phyloP scores from a whole-genome alignment of 1,284 basidiomycete genomes.

The Somion occarium region DNA sequence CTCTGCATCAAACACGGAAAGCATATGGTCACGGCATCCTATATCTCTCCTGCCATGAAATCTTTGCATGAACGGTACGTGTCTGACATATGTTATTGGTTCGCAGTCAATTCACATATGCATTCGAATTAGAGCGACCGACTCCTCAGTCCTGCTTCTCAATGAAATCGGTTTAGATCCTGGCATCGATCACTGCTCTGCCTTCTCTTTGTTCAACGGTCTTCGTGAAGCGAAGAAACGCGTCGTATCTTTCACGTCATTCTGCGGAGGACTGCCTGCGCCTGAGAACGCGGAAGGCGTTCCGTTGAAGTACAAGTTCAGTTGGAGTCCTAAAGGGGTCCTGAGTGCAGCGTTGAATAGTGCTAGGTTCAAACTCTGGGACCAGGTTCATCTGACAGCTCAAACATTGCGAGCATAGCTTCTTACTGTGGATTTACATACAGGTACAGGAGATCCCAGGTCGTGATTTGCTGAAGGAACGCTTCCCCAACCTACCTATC shows the following conservation, averaged over 20 bases:
- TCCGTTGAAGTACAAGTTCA: conserved; percentile 90
- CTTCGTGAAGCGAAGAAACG: conserved; percentile 56
- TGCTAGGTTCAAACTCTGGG: conserved; percentile 66
- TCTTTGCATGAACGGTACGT: conserved; percentile 60
- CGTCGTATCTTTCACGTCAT: conserved; percentile 81
- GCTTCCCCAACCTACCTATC: conserved; percentile 66
- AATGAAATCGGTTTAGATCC: conserved; percentile 96
- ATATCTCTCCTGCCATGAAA: conserved; percentile 82
- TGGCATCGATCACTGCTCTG: conserved; percentile 94
- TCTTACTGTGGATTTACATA: too few relatives aligned
- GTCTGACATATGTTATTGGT: not conserved
- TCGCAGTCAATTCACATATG: too few relatives aligned
- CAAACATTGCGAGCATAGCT: too few relatives aligned
- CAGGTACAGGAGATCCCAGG: conserved; percentile 53
- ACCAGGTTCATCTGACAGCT: conserved; percentile 38
- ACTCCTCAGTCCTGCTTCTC: conserved; percentile 66
- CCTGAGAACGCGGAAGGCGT: conserved; percentile 60
- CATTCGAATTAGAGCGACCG: not conserved
- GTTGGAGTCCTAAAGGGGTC: conserved; percentile 90
- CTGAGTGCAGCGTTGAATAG: conserved; percentile 78
- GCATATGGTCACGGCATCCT: conserved; percentile 91
- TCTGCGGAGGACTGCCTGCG: conserved; percentile 91
- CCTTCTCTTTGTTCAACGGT: conserved; percentile 68
- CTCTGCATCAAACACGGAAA: conserved; percentile 71
- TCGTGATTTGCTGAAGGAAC: conserved; percentile 47